These are phyloP conservation scores for Curvularia hawaiiensis DNA, from an alignment of 2,329 filamentous ascomycete genomes.

Conservation along the genomic window DNA sequence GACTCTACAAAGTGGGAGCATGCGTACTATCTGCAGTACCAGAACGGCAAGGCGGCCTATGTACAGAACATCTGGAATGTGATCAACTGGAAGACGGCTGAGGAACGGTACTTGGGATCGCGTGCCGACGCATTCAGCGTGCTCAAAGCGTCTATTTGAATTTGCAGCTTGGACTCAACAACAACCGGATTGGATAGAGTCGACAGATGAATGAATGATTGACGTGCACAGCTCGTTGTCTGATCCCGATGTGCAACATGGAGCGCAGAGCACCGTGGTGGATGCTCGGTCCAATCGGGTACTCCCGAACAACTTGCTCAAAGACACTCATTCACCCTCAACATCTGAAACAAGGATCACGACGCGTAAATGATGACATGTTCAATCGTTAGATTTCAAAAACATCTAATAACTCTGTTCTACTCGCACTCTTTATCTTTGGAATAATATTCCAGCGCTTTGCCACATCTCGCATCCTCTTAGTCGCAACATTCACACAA, in stretches of 20 bases:
- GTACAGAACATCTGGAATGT: slow-evolving; percentile 78
- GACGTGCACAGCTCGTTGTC: background rate
- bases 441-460: no score
- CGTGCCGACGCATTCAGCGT: slow-evolving; percentile 47
- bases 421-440: no score
- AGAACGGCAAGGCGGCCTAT: slow-evolving; percentile 77
- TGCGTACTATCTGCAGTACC: slow-evolving; percentile 86
- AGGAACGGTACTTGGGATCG: slow-evolving; percentile 63
- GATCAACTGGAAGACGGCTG: slow-evolving; percentile 76
- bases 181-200: background rate
- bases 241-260: background rate
- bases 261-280: slow-evolving; percentile 31
- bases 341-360: slow-evolving; percentile 2
- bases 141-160: slow-evolving; percentile 44
- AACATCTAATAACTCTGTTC: background rate
- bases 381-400: background rate
- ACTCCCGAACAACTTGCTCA: slow-evolving; percentile 46
- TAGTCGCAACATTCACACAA: background rate
- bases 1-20: slow-evolving; percentile 71
- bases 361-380: background rate
- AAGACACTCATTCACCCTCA: slow-evolving; percentile 39
- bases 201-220: background rate
- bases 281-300: slow-evolving; percentile 33
- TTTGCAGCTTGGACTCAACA: background rate
- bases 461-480: no score